Base-by-base conservation (phyloP, 441 rosid genomes). In the Codiaeum variegatum region DNA sequence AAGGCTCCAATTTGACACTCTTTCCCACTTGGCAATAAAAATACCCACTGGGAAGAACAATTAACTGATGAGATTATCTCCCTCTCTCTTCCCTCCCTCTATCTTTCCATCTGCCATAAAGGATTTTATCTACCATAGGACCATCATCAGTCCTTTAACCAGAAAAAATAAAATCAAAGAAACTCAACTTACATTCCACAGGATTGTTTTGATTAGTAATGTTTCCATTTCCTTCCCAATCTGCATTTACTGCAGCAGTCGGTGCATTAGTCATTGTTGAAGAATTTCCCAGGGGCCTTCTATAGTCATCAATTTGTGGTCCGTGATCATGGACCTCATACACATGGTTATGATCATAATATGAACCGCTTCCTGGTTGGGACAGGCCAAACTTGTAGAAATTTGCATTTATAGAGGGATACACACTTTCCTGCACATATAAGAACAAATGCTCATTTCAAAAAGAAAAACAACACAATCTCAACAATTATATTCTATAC, bases 161-260 rank as follows among this genome's bases (percentile, higher is more conserved):
- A 0, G 38, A 46, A 38, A 15, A 67, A 15, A 46, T 66, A 68
- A 64, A 28, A 47, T 32, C 40, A 68, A 69, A 62, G 21, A 36
- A 74, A 69, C 60, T 49, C 12, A 73, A 81, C 96, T 85, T 82
- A 91, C 96, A 91, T 73, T 85, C 96, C 34, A 80, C 83, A 44
- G 86, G 75, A 69, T 73, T 76, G 24, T 73, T 83, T 32, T 59
- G 86, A 19, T 83, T 32, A 55, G 76, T 67, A 54, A 75, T 54
- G 74, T 77, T 80, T 62, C 67, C 73, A 72, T 71, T 80, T 79
- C 80, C 81, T 66, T 78, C 87, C 90, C 84, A 72, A 51, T 77
- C 84, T 67, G 78, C 72, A 84, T 76, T 83, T 73, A 76, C 76
- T 34, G 77, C 75, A 38, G 78, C 76, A 64, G 78, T 63, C 63